These are phyloP conservation scores for Triglochin maritima DNA, from an alignment of 106 monocot genomes.

Conservation along the genomic window DNA sequence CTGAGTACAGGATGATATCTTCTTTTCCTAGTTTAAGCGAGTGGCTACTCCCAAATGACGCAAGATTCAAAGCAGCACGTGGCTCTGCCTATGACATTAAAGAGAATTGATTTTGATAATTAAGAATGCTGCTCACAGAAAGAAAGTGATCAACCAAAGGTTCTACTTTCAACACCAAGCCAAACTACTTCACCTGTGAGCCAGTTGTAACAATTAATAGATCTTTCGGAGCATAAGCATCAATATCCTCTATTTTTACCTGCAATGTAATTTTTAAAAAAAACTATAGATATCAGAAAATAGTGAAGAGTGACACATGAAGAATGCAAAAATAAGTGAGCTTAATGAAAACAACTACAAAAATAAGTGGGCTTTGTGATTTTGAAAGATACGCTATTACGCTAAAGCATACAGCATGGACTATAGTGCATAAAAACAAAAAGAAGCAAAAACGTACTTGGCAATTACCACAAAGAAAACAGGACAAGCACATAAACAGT, in stretches of 20 bases:
- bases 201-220: constrained; percentile 95
- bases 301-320: background rate
- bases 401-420: no score
- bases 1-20: constrained; percentile 89
- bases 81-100: constrained; percentile 69
- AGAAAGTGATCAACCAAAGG: no score
- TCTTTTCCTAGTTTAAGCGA: constrained; percentile 82
- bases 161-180: background rate
- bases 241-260: constrained; percentile 98
- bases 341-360: background rate
- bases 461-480: no score
- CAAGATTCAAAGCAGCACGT: constrained; percentile 96
- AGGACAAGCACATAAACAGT: no score
- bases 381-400: no score
- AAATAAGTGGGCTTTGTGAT: background rate
- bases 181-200: constrained; percentile 83
- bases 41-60: constrained; percentile 95
- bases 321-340: background rate
- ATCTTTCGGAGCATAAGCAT: constrained; percentile 94
- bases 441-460: no score
- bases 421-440: no score
- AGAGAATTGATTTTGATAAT: background rate
- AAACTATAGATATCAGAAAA: background rate
- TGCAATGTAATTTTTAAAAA: constrained; percentile 20
- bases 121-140: background rate